phyloP scores from a whole-genome alignment of 2,329 filamentous ascomycete species.

The Fragosphaeria purpurea region DNA sequence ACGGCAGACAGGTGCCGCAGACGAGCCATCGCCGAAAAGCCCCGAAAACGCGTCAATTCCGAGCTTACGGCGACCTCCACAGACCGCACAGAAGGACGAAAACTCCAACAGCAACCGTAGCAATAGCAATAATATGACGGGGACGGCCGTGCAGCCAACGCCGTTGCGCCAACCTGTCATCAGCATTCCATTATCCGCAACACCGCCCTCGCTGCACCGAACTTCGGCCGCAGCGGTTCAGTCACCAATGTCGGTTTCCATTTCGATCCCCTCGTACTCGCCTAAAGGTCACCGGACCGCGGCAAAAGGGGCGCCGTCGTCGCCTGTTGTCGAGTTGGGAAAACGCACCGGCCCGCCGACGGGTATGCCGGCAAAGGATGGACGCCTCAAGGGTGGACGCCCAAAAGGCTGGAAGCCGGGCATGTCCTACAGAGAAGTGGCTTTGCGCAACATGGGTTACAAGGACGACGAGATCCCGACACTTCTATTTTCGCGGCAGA shows the following conservation, averaged over 20 bases:
- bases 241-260: neutral
- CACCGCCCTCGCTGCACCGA: neutral
- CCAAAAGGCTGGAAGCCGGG: conserved; percentile 37
- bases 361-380: neutral
- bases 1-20: neutral
- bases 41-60: neutral
- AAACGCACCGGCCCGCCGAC: neutral
- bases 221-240: neutral
- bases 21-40: too few species aligned
- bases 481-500: conserved; percentile 4
- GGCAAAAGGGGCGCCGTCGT: neutral
- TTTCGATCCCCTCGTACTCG: neutral
- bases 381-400: conserved; percentile 29
- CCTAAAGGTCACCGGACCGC: neutral
- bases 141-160: neutral
- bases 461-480: conserved; percentile 4
- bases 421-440: conserved; percentile 19
- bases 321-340: conserved; percentile 4
- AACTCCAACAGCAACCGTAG: neutral
- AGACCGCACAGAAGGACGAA: neutral
- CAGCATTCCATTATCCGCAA: neutral
- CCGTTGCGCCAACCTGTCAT: neutral
- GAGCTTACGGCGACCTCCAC: neutral
- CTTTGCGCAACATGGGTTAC: conserved; percentile 10
- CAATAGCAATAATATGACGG: too few species aligned